phyloP scores from a whole-genome alignment of 371 early-diverging fungal species.

The Umbelopsis sp. region DNA sequence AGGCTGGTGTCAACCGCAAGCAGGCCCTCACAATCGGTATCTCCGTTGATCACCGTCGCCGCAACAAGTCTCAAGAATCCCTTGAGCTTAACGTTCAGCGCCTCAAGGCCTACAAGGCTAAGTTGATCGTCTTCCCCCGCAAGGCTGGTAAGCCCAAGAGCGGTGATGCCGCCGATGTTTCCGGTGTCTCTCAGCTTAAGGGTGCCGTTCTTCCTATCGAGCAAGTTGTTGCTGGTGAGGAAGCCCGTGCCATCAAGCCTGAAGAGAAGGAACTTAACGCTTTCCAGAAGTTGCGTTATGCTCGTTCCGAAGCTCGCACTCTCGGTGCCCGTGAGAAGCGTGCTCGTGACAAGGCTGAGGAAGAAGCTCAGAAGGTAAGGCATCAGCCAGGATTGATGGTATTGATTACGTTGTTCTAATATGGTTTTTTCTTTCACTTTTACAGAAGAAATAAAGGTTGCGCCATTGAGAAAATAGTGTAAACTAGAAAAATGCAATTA shows the following conservation, averaged over 20 bases:
- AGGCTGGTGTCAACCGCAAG: slow-evolving; percentile 93
- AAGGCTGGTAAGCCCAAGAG: slow-evolving; percentile 88
- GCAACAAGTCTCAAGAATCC: slow-evolving; percentile 96
- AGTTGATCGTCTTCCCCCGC: slow-evolving; percentile 76
- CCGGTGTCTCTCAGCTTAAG: slow-evolving; percentile 73
- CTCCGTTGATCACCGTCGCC: slow-evolving; percentile 98
- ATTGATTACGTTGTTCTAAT: neutral
- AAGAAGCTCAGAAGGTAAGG: slow-evolving; percentile 78
- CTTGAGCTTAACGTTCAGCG: slow-evolving; percentile 96
- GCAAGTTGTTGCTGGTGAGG: slow-evolving; percentile 66
- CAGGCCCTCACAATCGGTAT: slow-evolving; percentile 98
- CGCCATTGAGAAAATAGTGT: slow-evolving; percentile 11
- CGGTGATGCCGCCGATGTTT: slow-evolving; percentile 71
- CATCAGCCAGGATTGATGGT: neutral
- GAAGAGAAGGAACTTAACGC: slow-evolving; percentile 84
- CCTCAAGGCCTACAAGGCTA: slow-evolving; percentile 95
- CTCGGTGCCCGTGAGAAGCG: slow-evolving; percentile 86
- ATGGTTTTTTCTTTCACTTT: neutral
- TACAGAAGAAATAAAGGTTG: slow-evolving; percentile 26
- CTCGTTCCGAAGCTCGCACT: slow-evolving; percentile 81
- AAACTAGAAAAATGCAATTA: slow-evolving; percentile 13
- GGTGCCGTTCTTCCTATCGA: slow-evolving; percentile 77
- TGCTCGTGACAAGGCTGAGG: slow-evolving; percentile 81
- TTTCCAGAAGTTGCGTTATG: slow-evolving; percentile 88
- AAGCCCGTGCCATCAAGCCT: slow-evolving; percentile 82